Percentiles rank a stretch among this genome's conserved stretches.
Conservation (phyloP, 257 asterid species). For the Solanum chiquidenum region DNA sequence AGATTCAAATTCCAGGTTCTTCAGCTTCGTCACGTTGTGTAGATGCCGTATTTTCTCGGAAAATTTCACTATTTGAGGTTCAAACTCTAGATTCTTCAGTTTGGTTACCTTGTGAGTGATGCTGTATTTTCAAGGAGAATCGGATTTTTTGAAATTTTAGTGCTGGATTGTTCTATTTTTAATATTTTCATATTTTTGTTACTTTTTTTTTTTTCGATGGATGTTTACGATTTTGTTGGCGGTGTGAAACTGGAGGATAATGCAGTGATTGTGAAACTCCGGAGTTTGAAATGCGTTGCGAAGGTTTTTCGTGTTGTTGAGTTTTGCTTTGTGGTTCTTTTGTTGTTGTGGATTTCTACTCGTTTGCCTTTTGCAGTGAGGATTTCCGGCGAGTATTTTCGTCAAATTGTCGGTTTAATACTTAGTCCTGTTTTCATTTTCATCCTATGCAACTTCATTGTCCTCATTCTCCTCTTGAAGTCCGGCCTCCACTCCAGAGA, state of each 20-base stretch:
- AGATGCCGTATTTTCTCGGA: neutral
- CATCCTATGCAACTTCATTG: conserved; percentile 47
- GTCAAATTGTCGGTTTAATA: conserved; percentile 24
- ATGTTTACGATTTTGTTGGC: neutral
- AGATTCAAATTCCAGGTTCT: neutral
- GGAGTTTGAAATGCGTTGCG: conserved; percentile 21
- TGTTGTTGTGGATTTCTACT: conserved; percentile 33
- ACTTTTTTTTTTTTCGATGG: neutral
- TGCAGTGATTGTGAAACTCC: neutral
- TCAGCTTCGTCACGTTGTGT: neutral
- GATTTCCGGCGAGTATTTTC: conserved; percentile 49
- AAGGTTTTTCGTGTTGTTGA: conserved; percentile 46
- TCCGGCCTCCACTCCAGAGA: conserved; percentile 14
- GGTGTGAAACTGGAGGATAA: neutral
- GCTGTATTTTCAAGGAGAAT: neutral
- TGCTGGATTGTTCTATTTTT: neutral
- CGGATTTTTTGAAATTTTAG: neutral
- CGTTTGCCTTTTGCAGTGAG: conserved; percentile 47
- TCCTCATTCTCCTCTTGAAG: conserved; percentile 41
- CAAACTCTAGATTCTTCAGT: neutral
- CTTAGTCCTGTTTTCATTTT: conserved; percentile 49
- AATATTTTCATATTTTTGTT: neutral
- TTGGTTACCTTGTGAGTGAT: neutral
- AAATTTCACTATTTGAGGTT: neutral
- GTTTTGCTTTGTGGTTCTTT: conserved; percentile 18